Evolutionary conservation across 306 rosid species (phyloP).

Genomic region (Glycine latifolia): DNA sequence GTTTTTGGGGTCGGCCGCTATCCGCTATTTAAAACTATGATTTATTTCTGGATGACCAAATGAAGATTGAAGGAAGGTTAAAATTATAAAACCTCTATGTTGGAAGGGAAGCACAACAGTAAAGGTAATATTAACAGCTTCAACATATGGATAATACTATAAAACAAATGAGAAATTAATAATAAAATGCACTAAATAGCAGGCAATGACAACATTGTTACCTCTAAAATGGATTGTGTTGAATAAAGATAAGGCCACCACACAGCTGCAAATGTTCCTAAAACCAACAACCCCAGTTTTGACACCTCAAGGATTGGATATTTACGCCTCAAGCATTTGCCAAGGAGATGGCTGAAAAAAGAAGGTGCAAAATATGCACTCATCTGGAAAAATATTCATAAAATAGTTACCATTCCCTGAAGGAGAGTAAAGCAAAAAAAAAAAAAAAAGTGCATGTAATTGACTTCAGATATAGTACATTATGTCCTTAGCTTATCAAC

Average conservation of each 20-base stretch:
- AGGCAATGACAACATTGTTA: conserved; percentile 24
- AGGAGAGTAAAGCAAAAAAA: not conserved
- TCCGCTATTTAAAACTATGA: no score
- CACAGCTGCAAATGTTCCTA: conserved; percentile 74
- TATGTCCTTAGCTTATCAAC: conserved; percentile 22
- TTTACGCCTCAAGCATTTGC: conserved; percentile 68
- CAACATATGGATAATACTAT: not conserved
- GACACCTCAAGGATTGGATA: conserved; percentile 76
- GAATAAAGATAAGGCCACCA: conserved; percentile 97
- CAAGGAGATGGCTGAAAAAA: conserved; percentile 88
- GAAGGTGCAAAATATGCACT: conserved; percentile 94
- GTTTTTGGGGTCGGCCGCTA: no score
- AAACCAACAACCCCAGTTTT: conserved; percentile 79
- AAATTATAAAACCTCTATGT: not conserved
- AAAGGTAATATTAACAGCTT: not conserved
- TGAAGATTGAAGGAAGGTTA: not conserved
- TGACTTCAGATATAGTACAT: conserved; percentile 18
- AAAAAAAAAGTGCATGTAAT: not conserved
- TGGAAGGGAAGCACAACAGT: conserved; percentile 7
- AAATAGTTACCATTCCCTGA: not conserved
- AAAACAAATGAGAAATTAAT: not conserved
- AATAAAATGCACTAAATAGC: not conserved
- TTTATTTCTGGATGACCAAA: not conserved
- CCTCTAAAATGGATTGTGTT: conserved; percentile 68
- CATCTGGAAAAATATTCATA: conserved; percentile 68